Evolutionary conservation across 371 early-diverging fungal species (phyloP).

Genomic region (Mucor lusitanicus): DNA sequence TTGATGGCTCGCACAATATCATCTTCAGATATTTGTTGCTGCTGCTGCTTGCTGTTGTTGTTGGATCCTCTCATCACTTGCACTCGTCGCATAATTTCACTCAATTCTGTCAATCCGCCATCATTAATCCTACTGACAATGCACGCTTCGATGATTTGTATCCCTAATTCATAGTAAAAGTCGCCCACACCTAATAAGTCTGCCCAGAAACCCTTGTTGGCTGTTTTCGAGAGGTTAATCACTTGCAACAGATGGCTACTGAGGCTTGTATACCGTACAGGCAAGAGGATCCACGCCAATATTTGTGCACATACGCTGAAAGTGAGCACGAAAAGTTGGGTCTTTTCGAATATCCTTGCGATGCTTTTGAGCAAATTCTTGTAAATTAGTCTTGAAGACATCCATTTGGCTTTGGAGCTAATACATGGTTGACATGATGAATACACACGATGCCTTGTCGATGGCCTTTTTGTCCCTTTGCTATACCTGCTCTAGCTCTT

Average conservation of each 20-base stretch:
- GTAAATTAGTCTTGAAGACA: conserved; percentile 78
- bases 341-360: conserved; percentile 87
- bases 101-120: conserved; percentile 89
- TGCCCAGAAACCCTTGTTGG: conserved; percentile 95
- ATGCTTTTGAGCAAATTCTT: conserved; percentile 85
- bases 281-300: conserved; percentile 96
- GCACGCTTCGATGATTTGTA: conserved; percentile 91
- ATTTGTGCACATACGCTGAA: conserved; percentile 91
- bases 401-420: conserved; percentile 78
- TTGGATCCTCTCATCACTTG: conserved; percentile 59
- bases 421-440: too few species aligned
- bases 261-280: conserved; percentile 54
- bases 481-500: conserved; percentile 56
- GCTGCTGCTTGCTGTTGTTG: conserved; percentile 29
- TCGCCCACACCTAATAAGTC: conserved; percentile 95
- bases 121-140: conserved; percentile 80
- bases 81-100: conserved; percentile 72
- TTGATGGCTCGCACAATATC: conserved; percentile 89
- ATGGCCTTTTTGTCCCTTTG: not conserved
- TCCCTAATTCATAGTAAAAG: conserved; percentile 94
- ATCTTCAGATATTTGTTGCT: conserved; percentile 47
- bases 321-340: conserved; percentile 86
- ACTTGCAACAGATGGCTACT: not conserved
- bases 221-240: conserved; percentile 34
- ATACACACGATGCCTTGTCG: not conserved